phyloP scores from a whole-genome alignment of 1,284 basidiomycete species.

The Melampsora occidentalis region DNA sequence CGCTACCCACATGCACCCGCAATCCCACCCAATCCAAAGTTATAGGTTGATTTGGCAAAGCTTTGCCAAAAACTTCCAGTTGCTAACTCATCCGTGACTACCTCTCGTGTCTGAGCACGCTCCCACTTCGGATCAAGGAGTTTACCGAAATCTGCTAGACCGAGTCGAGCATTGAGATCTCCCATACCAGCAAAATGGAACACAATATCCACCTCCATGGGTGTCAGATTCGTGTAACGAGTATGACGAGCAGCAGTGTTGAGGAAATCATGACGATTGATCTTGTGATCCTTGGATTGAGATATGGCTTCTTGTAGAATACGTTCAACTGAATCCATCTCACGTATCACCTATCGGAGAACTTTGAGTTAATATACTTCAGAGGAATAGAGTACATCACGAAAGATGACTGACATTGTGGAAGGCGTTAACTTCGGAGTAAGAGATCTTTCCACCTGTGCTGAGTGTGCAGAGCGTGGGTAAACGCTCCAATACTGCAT shows the following conservation, averaged over 20 bases:
- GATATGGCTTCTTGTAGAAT: constrained; percentile 72
- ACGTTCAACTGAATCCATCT: constrained; percentile 92
- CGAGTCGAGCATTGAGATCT: constrained; percentile 60
- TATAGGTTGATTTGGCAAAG: constrained; percentile 62
- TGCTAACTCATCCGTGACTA: constrained; percentile 33
- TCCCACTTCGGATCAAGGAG: constrained; percentile 81
- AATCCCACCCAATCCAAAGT: constrained; percentile 83
- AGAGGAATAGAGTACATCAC: background rate
- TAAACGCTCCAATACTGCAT: constrained; percentile 79
- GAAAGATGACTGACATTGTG: constrained; percentile 67
- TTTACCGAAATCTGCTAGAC: constrained; percentile 81
- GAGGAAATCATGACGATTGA: constrained; percentile 59
- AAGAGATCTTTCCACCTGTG: constrained; percentile 82
- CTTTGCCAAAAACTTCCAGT: constrained; percentile 46
- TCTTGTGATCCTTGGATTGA: constrained; percentile 87
- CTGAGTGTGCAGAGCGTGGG: constrained; percentile 82
- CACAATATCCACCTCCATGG: constrained; percentile 91
- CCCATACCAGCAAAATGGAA: constrained; percentile 92
- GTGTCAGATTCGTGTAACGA: constrained; percentile 86
- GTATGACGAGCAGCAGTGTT: constrained; percentile 60
- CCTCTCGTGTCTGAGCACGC: constrained; percentile 15
- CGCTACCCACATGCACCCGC: constrained; percentile 65
- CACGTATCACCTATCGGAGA: constrained; percentile 56
- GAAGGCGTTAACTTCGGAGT: constrained; percentile 91
- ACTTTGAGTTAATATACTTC: constrained; percentile 42